Percentiles rank a stretch among this genome's conserved stretches.
Evolutionary conservation across 352 stramenopile species (phyloP).

Genomic region (Saprolegnia diclina): DNA sequence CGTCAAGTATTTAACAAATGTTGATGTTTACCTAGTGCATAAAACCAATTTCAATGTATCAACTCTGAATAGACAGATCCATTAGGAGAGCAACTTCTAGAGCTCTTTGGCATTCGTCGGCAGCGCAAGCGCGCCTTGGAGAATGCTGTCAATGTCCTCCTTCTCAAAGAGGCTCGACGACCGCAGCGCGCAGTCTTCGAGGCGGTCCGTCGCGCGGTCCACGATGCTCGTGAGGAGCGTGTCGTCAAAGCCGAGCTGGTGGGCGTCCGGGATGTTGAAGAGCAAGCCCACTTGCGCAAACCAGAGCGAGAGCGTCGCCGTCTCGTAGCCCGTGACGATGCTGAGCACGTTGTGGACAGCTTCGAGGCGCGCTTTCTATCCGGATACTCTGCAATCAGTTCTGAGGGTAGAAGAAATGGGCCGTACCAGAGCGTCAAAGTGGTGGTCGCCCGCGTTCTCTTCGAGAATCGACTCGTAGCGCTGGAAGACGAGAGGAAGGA

Average conservation of each 20-base stretch:
- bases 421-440: constrained; percentile 51
- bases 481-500: constrained; percentile 67
- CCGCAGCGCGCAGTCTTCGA: constrained; percentile 38
- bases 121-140: constrained; percentile 43
- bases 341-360: constrained; percentile 43
- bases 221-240: constrained; percentile 46
- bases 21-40: constrained; percentile 28
- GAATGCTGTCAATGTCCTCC: constrained; percentile 50
- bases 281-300: constrained; percentile 50
- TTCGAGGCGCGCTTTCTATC: constrained; percentile 34
- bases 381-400: background rate
- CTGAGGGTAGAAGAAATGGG: too few relatives aligned
- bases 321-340: constrained; percentile 48
- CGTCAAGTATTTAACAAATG: constrained; percentile 29
- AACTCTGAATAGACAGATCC: constrained; percentile 18
- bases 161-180: constrained; percentile 45
- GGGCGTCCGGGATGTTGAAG: constrained; percentile 51
- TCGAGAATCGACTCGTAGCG: constrained; percentile 41
- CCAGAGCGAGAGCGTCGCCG: constrained; percentile 44
- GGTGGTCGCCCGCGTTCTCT: constrained; percentile 60
- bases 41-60: constrained; percentile 21
- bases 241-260: constrained; percentile 54
- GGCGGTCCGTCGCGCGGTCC: constrained; percentile 44
- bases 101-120: constrained; percentile 11
- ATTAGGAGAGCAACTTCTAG: background rate